Conservation (phyloP, 169 alveolate genomes). For the Plasmodium gallinaceum region DNA sequence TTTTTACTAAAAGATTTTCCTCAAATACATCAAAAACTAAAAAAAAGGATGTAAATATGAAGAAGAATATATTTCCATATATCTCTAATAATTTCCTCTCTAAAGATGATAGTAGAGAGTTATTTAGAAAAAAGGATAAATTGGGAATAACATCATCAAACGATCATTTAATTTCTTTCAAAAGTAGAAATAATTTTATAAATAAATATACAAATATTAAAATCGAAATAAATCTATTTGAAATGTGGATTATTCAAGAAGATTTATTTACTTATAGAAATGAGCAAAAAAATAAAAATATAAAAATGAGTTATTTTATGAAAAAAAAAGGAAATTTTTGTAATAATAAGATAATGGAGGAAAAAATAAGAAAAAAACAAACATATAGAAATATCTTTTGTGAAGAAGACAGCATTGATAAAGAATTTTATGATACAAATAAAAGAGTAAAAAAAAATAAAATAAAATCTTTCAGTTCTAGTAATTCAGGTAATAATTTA, state of each 20-base stretch:
- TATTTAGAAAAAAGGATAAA: not conserved
- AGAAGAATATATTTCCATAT: not conserved
- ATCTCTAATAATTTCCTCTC: not conserved
- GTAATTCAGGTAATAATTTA: slow-evolving; percentile 38
- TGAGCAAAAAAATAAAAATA: not conserved
- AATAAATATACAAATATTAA: slow-evolving; percentile 22
- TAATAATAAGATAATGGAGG: not conserved
- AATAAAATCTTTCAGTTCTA: slow-evolving; percentile 53
- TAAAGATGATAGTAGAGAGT: not conserved
- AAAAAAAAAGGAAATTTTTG: slow-evolving; percentile 10
- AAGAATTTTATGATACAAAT: not conserved
- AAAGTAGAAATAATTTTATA: not conserved
- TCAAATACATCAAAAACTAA: slow-evolving; percentile 7
- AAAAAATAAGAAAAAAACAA: not conserved
- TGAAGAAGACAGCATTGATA: not conserved
- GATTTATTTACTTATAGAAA: slow-evolving; percentile 12
- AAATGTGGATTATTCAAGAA: slow-evolving; percentile 61
- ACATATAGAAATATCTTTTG: not conserved
- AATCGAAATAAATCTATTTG: slow-evolving; percentile 25
- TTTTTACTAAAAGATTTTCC: slow-evolving; percentile 58
- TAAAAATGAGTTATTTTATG: slow-evolving; percentile 26
- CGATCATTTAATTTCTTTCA: not conserved
- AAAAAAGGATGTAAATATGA: slow-evolving; percentile 1
- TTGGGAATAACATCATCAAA: not conserved
- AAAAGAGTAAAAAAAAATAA: slow-evolving; percentile 10